A percentile compares a stretch with the other conserved stretches of the same genome.
Evolutionary conservation across 805 yeast species (phyloP).

Genomic region (Candida ficus): DNA sequence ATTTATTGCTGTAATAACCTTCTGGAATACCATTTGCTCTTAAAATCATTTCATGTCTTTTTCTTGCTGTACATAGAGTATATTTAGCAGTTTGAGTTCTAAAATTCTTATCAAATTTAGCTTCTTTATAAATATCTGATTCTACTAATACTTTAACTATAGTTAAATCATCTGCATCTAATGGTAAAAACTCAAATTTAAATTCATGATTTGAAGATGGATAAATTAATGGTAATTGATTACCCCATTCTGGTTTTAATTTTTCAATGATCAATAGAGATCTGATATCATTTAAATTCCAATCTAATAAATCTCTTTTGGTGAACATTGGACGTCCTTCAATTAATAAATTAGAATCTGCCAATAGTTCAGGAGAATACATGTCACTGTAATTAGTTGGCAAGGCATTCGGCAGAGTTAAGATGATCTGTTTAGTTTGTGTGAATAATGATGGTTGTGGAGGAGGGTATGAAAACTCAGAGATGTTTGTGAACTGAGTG

Average conservation of each 20-base stretch:
- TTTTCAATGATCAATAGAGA: constrained; percentile 48
- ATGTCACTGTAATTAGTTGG: constrained; percentile 48
- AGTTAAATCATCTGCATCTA: constrained; percentile 46
- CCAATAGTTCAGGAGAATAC: constrained; percentile 51
- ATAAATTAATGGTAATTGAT: constrained; percentile 40
- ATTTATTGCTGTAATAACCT: constrained; percentile 14
- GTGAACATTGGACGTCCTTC: constrained; percentile 64
- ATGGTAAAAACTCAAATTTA: constrained; percentile 46
- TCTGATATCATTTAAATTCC: constrained; percentile 68
- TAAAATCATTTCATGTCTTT: constrained; percentile 38
- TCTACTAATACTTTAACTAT: constrained; percentile 45
- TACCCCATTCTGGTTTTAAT: constrained; percentile 51
- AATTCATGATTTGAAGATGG: constrained; percentile 30
- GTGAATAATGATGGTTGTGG: constrained; percentile 3
- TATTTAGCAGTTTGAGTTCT: constrained; percentile 55
- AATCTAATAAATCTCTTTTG: constrained; percentile 55
- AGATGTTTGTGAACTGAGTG: constrained; percentile 15
- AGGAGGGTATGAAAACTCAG: constrained; percentile 6
- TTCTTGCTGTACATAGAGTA: constrained; percentile 53
- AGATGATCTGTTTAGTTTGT: constrained; percentile 1
- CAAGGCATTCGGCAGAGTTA: constrained; percentile 44
- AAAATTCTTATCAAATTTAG: constrained; percentile 49
- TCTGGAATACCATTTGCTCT: constrained; percentile 18
- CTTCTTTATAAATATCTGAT: constrained; percentile 64
- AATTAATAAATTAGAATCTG: constrained; percentile 38